Conservation (phyloP, 1,284 basidiomycete species). For the Trichosporon coremiiforme region DNA sequence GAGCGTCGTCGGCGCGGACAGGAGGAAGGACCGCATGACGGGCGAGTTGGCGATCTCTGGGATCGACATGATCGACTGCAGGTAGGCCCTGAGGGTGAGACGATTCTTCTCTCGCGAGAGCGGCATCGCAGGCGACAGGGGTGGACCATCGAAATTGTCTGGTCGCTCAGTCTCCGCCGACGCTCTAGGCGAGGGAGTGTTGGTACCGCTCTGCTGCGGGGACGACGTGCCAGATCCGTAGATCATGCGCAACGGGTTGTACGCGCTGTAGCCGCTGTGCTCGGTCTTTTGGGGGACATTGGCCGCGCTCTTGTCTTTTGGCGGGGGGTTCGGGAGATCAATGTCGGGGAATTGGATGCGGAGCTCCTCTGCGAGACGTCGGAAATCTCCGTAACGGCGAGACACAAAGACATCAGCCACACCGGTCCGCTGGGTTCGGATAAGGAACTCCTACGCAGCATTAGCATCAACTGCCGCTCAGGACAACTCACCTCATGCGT, state of each 20-base stretch:
- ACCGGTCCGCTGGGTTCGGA: slow-evolving; percentile 76
- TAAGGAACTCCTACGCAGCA: slow-evolving; percentile 78
- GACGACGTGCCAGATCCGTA: slow-evolving; percentile 52
- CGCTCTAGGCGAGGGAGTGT: slow-evolving; percentile 16
- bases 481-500: slow-evolving; percentile 70
- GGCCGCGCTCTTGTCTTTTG: slow-evolving; percentile 79
- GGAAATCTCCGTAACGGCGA: slow-evolving; percentile 92
- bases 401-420: slow-evolving; percentile 82
- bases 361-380: slow-evolving; percentile 80
- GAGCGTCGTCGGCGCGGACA: slow-evolving; percentile 73
- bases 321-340: slow-evolving; percentile 73
- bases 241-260: slow-evolving; percentile 55
- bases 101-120: slow-evolving; percentile 92
- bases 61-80: slow-evolving; percentile 76
- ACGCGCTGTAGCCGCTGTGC: slow-evolving; percentile 44
- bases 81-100: slow-evolving; percentile 87
- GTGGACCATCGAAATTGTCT: slow-evolving; percentile 5
- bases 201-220: slow-evolving; percentile 31
- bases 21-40: slow-evolving; percentile 81
- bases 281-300: slow-evolving; percentile 42
- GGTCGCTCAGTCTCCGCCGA: slow-evolving; percentile 19
- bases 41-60: slow-evolving; percentile 78
- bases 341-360: slow-evolving; percentile 79
- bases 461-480: slow-evolving; percentile 16
- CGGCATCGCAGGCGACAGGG: slow-evolving; percentile 52